A percentile compares a stretch with the other conserved stretches of the same genome.
Evolutionary conservation across 495 filamentous ascomycete genomes (phyloP).

Genomic region (Aspergillus sclerotiicarbonarius): DNA sequence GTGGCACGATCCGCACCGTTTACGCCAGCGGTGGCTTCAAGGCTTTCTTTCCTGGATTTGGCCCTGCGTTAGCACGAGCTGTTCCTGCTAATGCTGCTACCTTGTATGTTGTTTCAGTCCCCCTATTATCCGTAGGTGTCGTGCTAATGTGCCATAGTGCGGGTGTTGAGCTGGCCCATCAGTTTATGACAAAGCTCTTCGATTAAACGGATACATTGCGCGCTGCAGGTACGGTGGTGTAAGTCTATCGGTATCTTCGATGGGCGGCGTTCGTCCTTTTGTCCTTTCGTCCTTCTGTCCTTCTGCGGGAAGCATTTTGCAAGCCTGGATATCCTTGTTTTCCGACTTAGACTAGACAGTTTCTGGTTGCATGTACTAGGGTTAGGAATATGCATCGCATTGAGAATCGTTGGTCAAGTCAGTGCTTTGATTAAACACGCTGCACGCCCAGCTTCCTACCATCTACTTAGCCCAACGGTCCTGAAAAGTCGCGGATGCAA

Average conservation of each 20-base stretch:
- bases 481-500: no score
- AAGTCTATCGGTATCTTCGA: background rate
- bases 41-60: slow-evolving; percentile 98
- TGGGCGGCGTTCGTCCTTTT: background rate
- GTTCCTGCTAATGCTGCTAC: slow-evolving; percentile 90
- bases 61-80: slow-evolving; percentile 86
- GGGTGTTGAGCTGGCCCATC: slow-evolving; percentile 78
- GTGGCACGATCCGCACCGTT: slow-evolving; percentile 72
- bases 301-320: background rate
- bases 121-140: background rate
- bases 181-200: slow-evolving; percentile 76
- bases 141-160: slow-evolving; percentile 44
- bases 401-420: no score
- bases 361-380: background rate
- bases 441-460: no score
- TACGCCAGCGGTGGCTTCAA: slow-evolving; percentile 78
- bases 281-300: background rate
- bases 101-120: slow-evolving; percentile 38
- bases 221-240: background rate
- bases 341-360: background rate
- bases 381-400: background rate
- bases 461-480: no score
- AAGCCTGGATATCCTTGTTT: background rate
- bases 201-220: slow-evolving; percentile 13
- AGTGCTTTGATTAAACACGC: no score